phyloP scores from a whole-genome alignment of 371 early-diverging fungal species.

The Mortierella polycephala region DNA sequence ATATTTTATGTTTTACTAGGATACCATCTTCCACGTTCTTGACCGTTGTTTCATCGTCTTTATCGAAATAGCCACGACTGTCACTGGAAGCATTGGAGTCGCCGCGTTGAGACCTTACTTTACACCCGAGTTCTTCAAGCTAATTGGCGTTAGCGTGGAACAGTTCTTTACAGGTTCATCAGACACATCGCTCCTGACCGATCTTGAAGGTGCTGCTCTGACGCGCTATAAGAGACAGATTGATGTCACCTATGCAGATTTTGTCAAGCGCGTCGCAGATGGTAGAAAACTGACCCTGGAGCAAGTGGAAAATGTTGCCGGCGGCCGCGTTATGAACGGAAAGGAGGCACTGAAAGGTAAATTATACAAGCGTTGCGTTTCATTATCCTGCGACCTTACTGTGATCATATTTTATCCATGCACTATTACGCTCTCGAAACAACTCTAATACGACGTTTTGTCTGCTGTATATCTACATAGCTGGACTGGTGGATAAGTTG shows the following conservation, averaged over 20 bases:
- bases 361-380: too few species aligned
- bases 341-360: slow-evolving; percentile 57
- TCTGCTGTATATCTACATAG: slow-evolving; percentile 12
- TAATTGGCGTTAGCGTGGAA: slow-evolving; percentile 65
- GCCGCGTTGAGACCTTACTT: slow-evolving; percentile 61
- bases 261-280: slow-evolving; percentile 61
- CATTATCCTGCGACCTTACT: not conserved
- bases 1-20: not conserved
- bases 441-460: not conserved
- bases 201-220: slow-evolving; percentile 57
- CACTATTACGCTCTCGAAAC: not conserved
- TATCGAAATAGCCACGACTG: slow-evolving; percentile 56
- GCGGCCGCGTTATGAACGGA: slow-evolving; percentile 70
- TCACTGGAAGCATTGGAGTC: slow-evolving; percentile 77
- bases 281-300: slow-evolving; percentile 61
- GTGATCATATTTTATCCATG: not conserved
- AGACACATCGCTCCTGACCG: slow-evolving; percentile 55
- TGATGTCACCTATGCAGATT: slow-evolving; percentile 61
- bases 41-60: not conserved
- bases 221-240: slow-evolving; percentile 56
- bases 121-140: slow-evolving; percentile 60
- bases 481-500: slow-evolving; percentile 65
- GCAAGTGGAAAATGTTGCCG: slow-evolving; percentile 61
- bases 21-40: too few species aligned
- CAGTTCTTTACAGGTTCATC: slow-evolving; percentile 60